Conservation (phyloP, 768 basidiomycete genomes). For the Leccinum uliginosum region DNA sequence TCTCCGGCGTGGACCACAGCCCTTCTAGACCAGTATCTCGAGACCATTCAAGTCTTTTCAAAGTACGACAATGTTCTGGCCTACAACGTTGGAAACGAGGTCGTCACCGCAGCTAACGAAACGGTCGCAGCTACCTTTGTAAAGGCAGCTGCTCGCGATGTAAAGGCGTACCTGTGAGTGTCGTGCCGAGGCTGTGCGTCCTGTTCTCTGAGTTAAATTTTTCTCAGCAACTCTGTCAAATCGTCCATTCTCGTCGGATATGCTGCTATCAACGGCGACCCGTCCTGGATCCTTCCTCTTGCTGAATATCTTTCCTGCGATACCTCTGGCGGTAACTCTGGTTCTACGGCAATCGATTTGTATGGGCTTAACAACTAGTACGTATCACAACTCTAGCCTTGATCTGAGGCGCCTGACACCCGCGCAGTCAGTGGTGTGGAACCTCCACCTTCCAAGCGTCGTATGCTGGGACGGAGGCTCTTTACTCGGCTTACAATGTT, state of each 20-base stretch:
- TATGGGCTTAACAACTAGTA: constrained; percentile 88
- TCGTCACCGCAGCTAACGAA: constrained; percentile 47
- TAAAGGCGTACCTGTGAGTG: constrained; percentile 76
- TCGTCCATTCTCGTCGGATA: constrained; percentile 76
- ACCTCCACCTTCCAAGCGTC: constrained; percentile 50
- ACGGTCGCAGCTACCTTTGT: constrained; percentile 73
- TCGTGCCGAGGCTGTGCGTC: not conserved
- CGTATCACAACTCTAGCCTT: constrained; percentile 25
- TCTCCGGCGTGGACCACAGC: constrained; percentile 78
- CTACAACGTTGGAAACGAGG: constrained; percentile 88
- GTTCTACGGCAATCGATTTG: constrained; percentile 67
- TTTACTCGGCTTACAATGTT: constrained; percentile 65
- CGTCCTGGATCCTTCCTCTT: constrained; percentile 57
- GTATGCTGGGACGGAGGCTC: constrained; percentile 51
- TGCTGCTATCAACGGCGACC: constrained; percentile 73
- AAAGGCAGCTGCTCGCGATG: constrained; percentile 88
- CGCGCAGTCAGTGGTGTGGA: constrained; percentile 78
- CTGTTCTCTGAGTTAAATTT: not conserved
- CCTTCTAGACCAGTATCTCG: constrained; percentile 71
- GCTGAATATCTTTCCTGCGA: constrained; percentile 84
- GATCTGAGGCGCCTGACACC: constrained; percentile 1
- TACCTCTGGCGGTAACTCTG: constrained; percentile 46
- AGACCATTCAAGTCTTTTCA: constrained; percentile 73
- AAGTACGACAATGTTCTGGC: constrained; percentile 89
- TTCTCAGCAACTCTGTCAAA: constrained; percentile 52